Conservation (phyloP, 1,284 basidiomycete genomes). For the Moesziomyces sp. region DNA sequence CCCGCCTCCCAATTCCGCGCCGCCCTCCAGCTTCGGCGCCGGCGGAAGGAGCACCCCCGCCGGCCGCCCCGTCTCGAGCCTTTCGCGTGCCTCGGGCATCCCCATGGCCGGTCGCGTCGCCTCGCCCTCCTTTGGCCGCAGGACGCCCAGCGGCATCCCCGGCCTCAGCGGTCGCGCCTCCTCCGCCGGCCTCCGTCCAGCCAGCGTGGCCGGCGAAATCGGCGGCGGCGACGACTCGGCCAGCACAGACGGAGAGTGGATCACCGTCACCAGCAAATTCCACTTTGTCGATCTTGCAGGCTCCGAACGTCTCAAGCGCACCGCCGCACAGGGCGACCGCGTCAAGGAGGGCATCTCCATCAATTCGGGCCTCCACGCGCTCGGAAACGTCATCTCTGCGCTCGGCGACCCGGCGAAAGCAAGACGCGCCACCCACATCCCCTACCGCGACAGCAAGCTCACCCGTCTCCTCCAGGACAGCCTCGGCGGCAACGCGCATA, state of each 20-base stretch:
- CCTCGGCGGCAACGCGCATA: conserved; percentile 96
- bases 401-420: conserved; percentile 87
- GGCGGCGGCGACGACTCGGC: conserved; percentile 28
- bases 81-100: conserved; percentile 40
- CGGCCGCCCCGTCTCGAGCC: conserved; percentile 23
- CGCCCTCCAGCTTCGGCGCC: conserved; percentile 22
- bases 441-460: conserved; percentile 97
- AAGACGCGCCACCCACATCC: conserved; percentile 76
- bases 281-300: conserved; percentile 98
- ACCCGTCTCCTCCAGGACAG: conserved; percentile 94
- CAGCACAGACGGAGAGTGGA: conserved; percentile 70
- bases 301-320: conserved; percentile 78
- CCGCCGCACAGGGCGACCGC: conserved; percentile 80
- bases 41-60: conserved; percentile 24
- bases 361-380: conserved; percentile 93
- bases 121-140: conserved; percentile 38
- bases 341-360: conserved; percentile 88
- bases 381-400: conserved; percentile 98
- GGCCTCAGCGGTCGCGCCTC: conserved; percentile 35
- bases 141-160: conserved; percentile 41
- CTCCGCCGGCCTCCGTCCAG: conserved; percentile 37
- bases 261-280: conserved; percentile 92
- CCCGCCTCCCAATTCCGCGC: conserved; percentile 38
- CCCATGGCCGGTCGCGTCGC: conserved; percentile 40
- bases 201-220: conserved; percentile 34